Base-by-base conservation (phyloP, 768 basidiomycete genomes). In the Megacollybia marginata region DNA sequence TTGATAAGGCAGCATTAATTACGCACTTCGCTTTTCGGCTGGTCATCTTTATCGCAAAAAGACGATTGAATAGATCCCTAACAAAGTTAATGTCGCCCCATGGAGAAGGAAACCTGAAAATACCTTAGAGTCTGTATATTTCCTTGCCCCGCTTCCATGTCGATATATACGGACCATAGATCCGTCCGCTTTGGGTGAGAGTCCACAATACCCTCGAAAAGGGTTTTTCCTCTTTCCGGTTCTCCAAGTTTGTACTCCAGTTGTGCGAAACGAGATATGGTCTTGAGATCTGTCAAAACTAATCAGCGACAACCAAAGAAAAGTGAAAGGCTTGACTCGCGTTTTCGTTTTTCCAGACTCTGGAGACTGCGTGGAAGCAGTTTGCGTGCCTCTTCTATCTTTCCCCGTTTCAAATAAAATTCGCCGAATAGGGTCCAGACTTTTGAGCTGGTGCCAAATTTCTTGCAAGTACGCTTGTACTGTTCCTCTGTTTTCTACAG, bases 191-290 rank as follows among this genome's bases (percentile, higher is more conserved):
- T 97, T 4, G 92, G 86, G 69, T 97, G 92, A 12, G 89, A 91
- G 66, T 96, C 94, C 42, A 98, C 72, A 55, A 99, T 90, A 42
- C 95, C 96, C 62, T 98, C 95, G 53, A 96, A 97, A 46, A 99
- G 75, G 1, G 95, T 99, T 62, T 88, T 88, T 28, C 94, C 96
- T 44, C 96, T 82, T 64, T 99, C 96, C 1, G 90, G 74, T 57
- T 98, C 96, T 2, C 93, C 96, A 31, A 85, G 71, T 63, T 88
- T 94, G 68, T 97, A 99, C 64, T 99, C 96, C 16, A 98, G 72
- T 57, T 93, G 86, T 2, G 94, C 94, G 63, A 97, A 97, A 60
- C 87, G 88, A 48, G 91, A 87, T 57, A 97, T 94, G 1, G 90
- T 95, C 70, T 97, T 94, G 61, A 97, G 69, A 63, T 99, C 95